Percentiles rank a stretch among this genome's conserved stretches.
phyloP scores from a whole-genome alignment of 192 early-diverging fungal species.

The Kickxella alabastrina region DNA sequence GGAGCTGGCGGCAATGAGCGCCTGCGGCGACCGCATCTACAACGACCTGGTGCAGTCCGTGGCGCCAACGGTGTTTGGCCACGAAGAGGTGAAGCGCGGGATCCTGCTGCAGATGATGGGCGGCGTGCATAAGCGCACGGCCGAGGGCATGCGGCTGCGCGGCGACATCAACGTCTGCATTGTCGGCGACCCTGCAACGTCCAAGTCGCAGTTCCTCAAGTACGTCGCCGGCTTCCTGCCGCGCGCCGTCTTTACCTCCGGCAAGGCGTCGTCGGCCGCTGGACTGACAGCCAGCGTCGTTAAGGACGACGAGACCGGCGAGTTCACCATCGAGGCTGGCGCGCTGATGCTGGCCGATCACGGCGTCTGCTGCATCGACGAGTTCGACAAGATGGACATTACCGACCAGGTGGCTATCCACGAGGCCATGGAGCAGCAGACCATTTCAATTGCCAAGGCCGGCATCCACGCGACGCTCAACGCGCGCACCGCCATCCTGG shows the following conservation, averaged over 20 bases:
- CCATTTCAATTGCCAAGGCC: constrained; percentile 93
- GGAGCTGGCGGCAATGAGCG: constrained; percentile 69
- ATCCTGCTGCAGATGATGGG: constrained; percentile 90
- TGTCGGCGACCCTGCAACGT: constrained; percentile 92
- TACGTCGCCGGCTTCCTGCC: constrained; percentile 89
- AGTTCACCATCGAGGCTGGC: constrained; percentile 96
- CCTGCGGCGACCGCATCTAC: constrained; percentile 61
- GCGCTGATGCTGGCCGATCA: constrained; percentile 98
- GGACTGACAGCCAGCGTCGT: constrained; percentile 94
- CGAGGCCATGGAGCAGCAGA: constrained; percentile 99
- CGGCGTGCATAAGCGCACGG: constrained; percentile 90
- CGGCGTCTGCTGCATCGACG: constrained; percentile 97
- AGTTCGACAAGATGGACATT: constrained; percentile 99
- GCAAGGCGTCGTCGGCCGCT: constrained; percentile 92
- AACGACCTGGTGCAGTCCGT: constrained; percentile 76
- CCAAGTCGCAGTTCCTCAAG: constrained; percentile 83
- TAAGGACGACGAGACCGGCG: constrained; percentile 96
- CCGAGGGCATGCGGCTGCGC: constrained; percentile 89
- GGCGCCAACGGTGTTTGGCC: constrained; percentile 88
- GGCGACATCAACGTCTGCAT: constrained; percentile 98
- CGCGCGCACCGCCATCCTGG: constrained; percentile 91
- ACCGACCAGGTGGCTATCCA: constrained; percentile 98
- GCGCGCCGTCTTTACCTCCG: constrained; percentile 91
- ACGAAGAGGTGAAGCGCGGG: constrained; percentile 94
- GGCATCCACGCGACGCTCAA: constrained; percentile 94